A percentile compares a stretch with the other conserved stretches of the same genome.
Conservation (phyloP, 2,329 filamentous ascomycete species). For the Magnaporthales sp. region DNA sequence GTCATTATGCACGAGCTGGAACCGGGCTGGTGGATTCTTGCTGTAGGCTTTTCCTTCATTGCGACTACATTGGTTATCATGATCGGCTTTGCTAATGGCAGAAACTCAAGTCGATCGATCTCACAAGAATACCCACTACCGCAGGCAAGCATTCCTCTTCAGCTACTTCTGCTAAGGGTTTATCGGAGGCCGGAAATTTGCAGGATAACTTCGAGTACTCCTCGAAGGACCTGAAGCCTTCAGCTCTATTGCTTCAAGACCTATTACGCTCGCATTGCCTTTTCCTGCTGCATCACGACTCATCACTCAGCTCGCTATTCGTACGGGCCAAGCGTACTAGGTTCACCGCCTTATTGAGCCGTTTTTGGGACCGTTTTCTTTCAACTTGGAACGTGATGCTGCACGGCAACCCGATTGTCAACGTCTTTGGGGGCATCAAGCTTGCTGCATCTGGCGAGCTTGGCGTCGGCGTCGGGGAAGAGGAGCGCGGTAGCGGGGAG, state of each 20-base stretch:
- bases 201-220: slow-evolving; percentile 65
- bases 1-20: slow-evolving; percentile 84
- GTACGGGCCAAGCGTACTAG: slow-evolving; percentile 53
- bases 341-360: slow-evolving; percentile 64
- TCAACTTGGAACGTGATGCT: slow-evolving; percentile 82
- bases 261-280: slow-evolving; percentile 72
- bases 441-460: slow-evolving; percentile 85
- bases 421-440: slow-evolving; percentile 76
- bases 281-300: slow-evolving; percentile 82
- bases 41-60: slow-evolving; percentile 46
- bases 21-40: slow-evolving; percentile 89
- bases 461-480: slow-evolving; percentile 89
- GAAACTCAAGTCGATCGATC: slow-evolving; percentile 10
- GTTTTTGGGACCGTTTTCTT: slow-evolving; percentile 69
- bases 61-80: neutral
- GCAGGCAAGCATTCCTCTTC: slow-evolving; percentile 7
- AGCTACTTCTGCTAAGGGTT: neutral
- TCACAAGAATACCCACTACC: slow-evolving; percentile 18
- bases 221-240: slow-evolving; percentile 79
- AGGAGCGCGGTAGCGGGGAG: slow-evolving; percentile 89
- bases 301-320: slow-evolving; percentile 63
- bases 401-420: slow-evolving; percentile 77
- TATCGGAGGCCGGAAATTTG: slow-evolving; percentile 16
- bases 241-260: slow-evolving; percentile 69
- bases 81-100: neutral